Evolutionary conservation across 441 rosid species (phyloP).

Genomic region (Populus hybrid): DNA sequence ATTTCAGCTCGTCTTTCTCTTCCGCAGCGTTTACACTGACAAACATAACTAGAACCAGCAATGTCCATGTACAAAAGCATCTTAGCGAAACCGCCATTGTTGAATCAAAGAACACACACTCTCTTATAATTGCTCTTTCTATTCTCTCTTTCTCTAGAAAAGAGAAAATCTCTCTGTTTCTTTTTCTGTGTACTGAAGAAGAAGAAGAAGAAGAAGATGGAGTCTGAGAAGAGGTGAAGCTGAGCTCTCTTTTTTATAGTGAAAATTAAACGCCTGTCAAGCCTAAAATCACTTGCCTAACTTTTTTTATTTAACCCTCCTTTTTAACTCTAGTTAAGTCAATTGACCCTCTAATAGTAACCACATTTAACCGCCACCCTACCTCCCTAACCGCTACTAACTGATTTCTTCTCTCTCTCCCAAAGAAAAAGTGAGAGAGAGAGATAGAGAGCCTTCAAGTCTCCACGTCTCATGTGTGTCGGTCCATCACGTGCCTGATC

Average conservation of each 20-base stretch:
- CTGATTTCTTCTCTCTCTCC: conserved; percentile 16
- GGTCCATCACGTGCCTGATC: conserved; percentile 31
- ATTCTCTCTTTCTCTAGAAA: background rate
- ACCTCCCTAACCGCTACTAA: conserved; percentile 30
- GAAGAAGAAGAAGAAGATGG: conserved; percentile 12
- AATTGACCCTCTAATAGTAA: conserved; percentile 6
- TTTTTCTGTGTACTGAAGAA: background rate
- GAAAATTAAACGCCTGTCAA: background rate
- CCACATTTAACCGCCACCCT: conserved; percentile 15
- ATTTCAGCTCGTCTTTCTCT: conserved; percentile 21
- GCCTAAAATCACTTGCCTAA: conserved; percentile 16
- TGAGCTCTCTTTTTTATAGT: conserved; percentile 25
- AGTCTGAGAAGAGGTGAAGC: conserved; percentile 8
- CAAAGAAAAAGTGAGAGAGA: background rate
- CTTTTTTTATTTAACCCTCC: conserved; percentile 9
- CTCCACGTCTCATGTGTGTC: conserved; percentile 23
- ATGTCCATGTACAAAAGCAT: conserved; percentile 14
- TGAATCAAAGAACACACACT: conserved; percentile 4
- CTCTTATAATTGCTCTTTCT: background rate
- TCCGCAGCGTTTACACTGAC: conserved; percentile 23
- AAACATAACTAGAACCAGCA: conserved; percentile 21
- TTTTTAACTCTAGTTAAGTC: conserved; percentile 25
- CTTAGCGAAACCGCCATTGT: conserved; percentile 34
- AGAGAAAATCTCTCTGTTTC: background rate
- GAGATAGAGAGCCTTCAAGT: background rate